phyloP scores from a whole-genome alignment of 1,284 basidiomycete species.

The Tilletia setariae region DNA sequence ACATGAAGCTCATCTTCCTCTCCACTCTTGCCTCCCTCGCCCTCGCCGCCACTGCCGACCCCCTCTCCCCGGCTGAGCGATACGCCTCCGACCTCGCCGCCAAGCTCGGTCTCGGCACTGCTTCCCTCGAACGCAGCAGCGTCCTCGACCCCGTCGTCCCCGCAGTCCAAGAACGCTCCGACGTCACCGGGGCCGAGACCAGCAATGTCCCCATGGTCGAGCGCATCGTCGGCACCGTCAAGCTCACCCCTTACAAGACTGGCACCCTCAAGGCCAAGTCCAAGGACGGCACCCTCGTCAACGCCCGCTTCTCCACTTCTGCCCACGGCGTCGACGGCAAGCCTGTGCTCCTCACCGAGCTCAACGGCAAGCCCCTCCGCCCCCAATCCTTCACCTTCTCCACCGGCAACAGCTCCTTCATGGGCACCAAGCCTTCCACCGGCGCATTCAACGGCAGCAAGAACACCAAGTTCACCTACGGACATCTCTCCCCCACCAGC shows the following conservation, averaged over 20 bases:
- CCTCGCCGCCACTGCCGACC: neutral
- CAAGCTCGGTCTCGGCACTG: neutral
- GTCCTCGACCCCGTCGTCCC: neutral
- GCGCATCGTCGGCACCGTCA: conserved; percentile 11
- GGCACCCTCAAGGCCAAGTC: neutral
- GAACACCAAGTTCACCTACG: neutral
- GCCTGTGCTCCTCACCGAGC: neutral
- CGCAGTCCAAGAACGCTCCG: neutral
- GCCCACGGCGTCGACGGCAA: conserved; percentile 8
- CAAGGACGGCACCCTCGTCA: neutral
- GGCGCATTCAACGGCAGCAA: conserved; percentile 5
- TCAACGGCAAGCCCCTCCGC: neutral
- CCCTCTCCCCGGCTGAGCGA: neutral
- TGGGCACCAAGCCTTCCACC: neutral
- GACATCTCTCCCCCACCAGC: neutral
- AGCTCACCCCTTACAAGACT: conserved; percentile 6
- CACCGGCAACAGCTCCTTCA: conserved; percentile 6
- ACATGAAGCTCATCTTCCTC: too few species aligned
- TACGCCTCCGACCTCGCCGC: conserved; percentile 10
- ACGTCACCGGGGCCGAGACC: neutral
- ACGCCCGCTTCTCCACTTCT: neutral
- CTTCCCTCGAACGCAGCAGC: neutral
- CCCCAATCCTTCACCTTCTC: conserved; percentile 9
- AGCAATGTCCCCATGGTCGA: neutral
- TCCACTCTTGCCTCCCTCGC: neutral